Conservation (phyloP, 148 eudicot genomes). For the Diospyros kaki region DNA sequence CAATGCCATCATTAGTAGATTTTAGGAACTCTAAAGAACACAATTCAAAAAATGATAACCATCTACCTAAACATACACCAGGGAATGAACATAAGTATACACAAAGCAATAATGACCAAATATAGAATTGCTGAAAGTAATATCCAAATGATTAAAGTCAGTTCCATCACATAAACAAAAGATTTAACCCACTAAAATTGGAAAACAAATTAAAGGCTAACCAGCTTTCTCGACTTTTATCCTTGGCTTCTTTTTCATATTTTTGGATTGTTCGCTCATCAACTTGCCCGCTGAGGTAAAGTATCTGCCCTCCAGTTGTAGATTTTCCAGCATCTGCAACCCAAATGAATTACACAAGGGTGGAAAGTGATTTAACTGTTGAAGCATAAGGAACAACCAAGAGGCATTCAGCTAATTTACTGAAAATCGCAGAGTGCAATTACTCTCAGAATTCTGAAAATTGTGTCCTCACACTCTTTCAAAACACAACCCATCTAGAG, state of each 20-base stretch:
- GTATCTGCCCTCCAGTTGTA: slow-evolving; percentile 87
- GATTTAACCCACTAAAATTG: background rate
- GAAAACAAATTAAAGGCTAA: slow-evolving; percentile 26
- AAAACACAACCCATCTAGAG: too few relatives aligned
- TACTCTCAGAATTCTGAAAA: too few relatives aligned
- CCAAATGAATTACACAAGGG: background rate
- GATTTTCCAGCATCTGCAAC: slow-evolving; percentile 95
- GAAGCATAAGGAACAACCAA: slow-evolving; percentile 9
- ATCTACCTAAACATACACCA: background rate
- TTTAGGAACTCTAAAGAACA: background rate
- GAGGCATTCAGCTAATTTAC: background rate
- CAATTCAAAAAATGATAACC: background rate
- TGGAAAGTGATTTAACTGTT: background rate
- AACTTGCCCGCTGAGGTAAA: slow-evolving; percentile 90
- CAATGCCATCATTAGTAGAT: background rate
- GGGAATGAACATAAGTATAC: too few relatives aligned
- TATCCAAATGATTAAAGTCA: background rate
- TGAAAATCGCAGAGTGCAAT: background rate
- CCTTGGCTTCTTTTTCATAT: slow-evolving; percentile 97
- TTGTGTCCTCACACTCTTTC: too few relatives aligned
- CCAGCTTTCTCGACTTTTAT: slow-evolving; percentile 97
- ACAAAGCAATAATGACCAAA: background rate
- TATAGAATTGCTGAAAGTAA: background rate
- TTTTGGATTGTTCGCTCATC: slow-evolving; percentile 96
- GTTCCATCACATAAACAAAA: background rate